Conservation (phyloP, 2,329 filamentous ascomycete genomes). For the Aspergillus pseudotamarii region DNA sequence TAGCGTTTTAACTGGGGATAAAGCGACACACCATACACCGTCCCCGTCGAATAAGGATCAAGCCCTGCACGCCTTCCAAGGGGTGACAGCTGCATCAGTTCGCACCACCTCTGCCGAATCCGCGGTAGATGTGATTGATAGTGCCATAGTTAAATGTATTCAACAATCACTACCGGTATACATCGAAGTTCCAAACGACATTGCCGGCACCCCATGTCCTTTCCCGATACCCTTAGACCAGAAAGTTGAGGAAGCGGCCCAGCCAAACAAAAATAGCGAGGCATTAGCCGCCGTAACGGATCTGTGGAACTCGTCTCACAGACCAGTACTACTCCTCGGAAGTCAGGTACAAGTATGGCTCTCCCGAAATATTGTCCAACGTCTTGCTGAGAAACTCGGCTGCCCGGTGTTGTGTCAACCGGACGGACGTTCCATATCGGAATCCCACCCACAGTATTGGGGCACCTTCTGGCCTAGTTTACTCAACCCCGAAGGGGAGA, state of each 20-base stretch:
- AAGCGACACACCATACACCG: constrained; percentile 11
- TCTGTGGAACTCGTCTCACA: constrained; percentile 7
- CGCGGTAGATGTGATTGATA: constrained; percentile 8
- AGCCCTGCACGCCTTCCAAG: constrained; percentile 7
- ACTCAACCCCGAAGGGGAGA: constrained; percentile 4
- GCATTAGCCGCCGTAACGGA: neutral
- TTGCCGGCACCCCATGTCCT: neutral
- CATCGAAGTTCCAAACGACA: constrained; percentile 13
- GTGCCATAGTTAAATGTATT: constrained; percentile 7
- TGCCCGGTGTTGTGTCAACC: constrained; percentile 14
- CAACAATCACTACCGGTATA: constrained; percentile 9
- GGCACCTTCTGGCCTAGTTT: constrained; percentile 8
- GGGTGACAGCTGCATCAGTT: constrained; percentile 12
- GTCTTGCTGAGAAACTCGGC: constrained; percentile 11
- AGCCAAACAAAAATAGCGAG: neutral
- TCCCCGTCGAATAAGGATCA: constrained; percentile 9
- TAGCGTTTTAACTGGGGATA: neutral
- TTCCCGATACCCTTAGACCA: neutral
- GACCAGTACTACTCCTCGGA: constrained; percentile 11
- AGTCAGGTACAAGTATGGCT: neutral
- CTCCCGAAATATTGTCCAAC: neutral
- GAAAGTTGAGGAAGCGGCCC: neutral
- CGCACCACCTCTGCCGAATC: constrained; percentile 1
- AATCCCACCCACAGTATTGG: constrained; percentile 14
- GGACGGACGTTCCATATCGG: constrained; percentile 7